Conservation (phyloP, 2,329 filamentous ascomycete genomes). For the Clarireedia homoeocarpa region DNA sequence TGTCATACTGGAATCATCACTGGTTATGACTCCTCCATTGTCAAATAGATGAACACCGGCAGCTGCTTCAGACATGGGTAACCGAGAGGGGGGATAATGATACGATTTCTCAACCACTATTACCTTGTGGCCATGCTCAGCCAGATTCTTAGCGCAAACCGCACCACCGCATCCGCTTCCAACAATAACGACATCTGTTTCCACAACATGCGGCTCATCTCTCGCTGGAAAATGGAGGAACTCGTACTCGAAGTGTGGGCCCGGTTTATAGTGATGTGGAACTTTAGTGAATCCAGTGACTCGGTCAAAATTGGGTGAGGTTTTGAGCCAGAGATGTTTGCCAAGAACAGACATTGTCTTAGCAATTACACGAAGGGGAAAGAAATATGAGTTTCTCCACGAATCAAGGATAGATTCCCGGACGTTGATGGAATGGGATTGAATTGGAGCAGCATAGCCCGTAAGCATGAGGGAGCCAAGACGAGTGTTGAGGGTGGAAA, state of each 20-base stretch:
- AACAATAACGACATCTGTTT: constrained; percentile 77
- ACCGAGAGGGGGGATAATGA: constrained; percentile 61
- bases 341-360: constrained; percentile 48
- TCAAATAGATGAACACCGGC: constrained; percentile 61
- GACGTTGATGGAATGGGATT: constrained; percentile 50
- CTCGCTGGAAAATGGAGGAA: constrained; percentile 25
- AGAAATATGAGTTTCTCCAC: constrained; percentile 53
- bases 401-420: constrained; percentile 54
- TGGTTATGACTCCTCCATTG: constrained; percentile 49
- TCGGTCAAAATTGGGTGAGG: constrained; percentile 45
- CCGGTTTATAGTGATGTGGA: constrained; percentile 35
- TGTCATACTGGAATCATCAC: constrained; percentile 49
- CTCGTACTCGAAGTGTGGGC: constrained; percentile 29
- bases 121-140: constrained; percentile 67
- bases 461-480: constrained; percentile 58
- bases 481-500: constrained; percentile 43
- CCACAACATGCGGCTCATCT: constrained; percentile 46
- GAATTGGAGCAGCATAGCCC: constrained; percentile 55
- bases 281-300: constrained; percentile 51
- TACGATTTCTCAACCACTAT: constrained; percentile 79
- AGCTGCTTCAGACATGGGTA: constrained; percentile 63
- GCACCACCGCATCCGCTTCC: constrained; percentile 82
- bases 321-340: constrained; percentile 37
- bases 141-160: constrained; percentile 72
- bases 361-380: constrained; percentile 45